Conservation (phyloP, 2,329 filamentous ascomycete species). For the Aureobasidium mangrovei region DNA sequence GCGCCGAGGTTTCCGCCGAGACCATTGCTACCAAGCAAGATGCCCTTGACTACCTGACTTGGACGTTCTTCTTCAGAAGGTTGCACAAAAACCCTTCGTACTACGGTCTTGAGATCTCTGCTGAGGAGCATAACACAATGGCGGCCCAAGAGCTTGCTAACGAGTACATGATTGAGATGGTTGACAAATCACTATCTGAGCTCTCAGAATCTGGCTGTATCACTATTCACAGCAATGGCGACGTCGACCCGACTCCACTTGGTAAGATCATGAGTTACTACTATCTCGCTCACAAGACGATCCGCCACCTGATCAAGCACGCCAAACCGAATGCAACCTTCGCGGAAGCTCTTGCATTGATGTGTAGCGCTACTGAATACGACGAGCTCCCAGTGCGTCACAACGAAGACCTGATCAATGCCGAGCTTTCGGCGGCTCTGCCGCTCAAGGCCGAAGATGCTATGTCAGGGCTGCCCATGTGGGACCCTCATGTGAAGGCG, state of each 20-base stretch:
- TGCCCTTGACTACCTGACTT: slow-evolving; percentile 92
- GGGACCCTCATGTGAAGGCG: slow-evolving; percentile 96
- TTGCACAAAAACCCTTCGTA: slow-evolving; percentile 98
- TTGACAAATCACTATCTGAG: slow-evolving; percentile 75
- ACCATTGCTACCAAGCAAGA: slow-evolving; percentile 94
- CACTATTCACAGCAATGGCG: slow-evolving; percentile 71
- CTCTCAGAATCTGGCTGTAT: slow-evolving; percentile 80
- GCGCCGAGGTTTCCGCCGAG: slow-evolving; percentile 86
- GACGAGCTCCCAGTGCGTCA: slow-evolving; percentile 95
- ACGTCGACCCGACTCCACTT: slow-evolving; percentile 80
- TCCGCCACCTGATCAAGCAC: slow-evolving; percentile 71
- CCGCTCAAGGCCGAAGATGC: slow-evolving; percentile 56
- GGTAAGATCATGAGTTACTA: slow-evolving; percentile 99
- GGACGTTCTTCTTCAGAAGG: slow-evolving; percentile 98
- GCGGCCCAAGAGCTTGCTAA: slow-evolving; percentile 81
- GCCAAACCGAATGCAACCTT: slow-evolving; percentile 70
- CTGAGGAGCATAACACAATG: slow-evolving; percentile 83
- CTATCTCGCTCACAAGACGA: slow-evolving; percentile 87
- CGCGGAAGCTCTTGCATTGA: slow-evolving; percentile 78
- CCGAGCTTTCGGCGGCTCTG: slow-evolving; percentile 73
- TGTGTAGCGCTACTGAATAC: slow-evolving; percentile 89
- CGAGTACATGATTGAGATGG: slow-evolving; percentile 88
- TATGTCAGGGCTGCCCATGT: slow-evolving; percentile 65
- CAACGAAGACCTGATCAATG: slow-evolving; percentile 97
- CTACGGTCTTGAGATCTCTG: slow-evolving; percentile 88